A percentile compares a stretch with the other conserved stretches of the same genome.
phyloP scores from a whole-genome alignment of 139 green algal species.

The Micractinium sp. region DNA sequence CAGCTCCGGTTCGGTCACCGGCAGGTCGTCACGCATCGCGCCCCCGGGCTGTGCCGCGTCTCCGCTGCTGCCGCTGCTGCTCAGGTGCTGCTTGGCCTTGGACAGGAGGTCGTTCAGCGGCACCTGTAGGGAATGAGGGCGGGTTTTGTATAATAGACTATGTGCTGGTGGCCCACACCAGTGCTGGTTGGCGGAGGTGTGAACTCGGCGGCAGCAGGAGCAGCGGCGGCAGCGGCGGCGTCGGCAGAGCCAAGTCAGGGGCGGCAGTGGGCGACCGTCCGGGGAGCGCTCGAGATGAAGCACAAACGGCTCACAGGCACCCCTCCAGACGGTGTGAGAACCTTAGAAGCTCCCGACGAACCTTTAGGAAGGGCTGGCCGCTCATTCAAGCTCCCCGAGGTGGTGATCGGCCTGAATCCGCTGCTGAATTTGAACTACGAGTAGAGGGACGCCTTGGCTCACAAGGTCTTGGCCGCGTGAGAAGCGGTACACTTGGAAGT shows the following conservation, averaged over 20 bases:
- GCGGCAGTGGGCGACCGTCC: not conserved
- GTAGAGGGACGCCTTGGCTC: too few relatives aligned
- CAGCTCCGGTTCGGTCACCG: conserved; percentile 28
- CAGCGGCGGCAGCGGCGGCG: not conserved
- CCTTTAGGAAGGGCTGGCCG: not conserved
- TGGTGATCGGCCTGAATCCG: too few relatives aligned
- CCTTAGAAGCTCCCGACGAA: too few relatives aligned
- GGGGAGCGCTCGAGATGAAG: not conserved
- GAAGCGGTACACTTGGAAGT: too few relatives aligned
- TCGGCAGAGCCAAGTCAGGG: not conserved
- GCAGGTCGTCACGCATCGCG: conserved; percentile 16
- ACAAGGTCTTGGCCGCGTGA: too few relatives aligned
- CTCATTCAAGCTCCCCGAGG: too few relatives aligned
- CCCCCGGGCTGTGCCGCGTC: not conserved
- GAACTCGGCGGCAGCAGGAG: too few relatives aligned
- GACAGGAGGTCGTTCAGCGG: not conserved
- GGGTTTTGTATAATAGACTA: too few relatives aligned
- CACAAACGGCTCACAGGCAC: not conserved
- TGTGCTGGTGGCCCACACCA: too few relatives aligned
- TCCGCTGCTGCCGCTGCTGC: not conserved
- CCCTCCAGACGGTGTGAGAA: too few relatives aligned
- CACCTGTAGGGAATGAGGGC: not conserved
- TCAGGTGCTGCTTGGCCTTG: not conserved
- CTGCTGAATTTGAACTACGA: too few relatives aligned
- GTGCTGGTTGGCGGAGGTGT: not conserved